Evolutionary conservation across 2,329 filamentous ascomycete genomes (phyloP), one percentile per base, ranked within the genome.

Genomic region (Verticillium tricorpus): DNA sequence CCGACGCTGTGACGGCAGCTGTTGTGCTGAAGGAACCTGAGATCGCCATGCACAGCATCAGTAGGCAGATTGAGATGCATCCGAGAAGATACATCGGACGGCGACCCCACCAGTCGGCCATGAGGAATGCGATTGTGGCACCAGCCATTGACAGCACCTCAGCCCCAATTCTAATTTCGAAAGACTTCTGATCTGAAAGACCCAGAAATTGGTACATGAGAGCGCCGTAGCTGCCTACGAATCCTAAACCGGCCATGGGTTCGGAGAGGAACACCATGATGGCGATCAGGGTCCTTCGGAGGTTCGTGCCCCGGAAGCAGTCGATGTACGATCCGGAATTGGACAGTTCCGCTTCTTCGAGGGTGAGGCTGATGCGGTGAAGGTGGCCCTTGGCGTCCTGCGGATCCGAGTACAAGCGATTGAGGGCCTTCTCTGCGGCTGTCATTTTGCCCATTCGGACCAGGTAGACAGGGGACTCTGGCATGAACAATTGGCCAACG

Each of bases 271-370:
- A 70, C 19, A 58, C 35, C 40, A 65, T 52, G 60, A 12, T 64
- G 64, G 57, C 74, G 60, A 81, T 76, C 66, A 80, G 74, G 2
- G 78, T 80, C 40, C 78, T 75, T 54, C 77, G 75, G 3, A 75
- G 72, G 66, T 83, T 77, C 12, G 74, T 74, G 31, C 80, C 80
- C 5, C 70, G 70, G 74, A 84, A 83, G 63, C 76, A 78, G 64
- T 83, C 80, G 61, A 67, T 66, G 59, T 77, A 78, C 0, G 72
- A 75, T 19, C 58, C 66, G 22, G 64, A 32, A 15, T 63, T 60
- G 11, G 56, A 31, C 17, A 35, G 28, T 28, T 69, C 68, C 12
- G 65, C 63, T 59, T 70, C 63, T 55, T 67, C 57, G 8, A 70
- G 63, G 8, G 65, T 70, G 5, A 60, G 31, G 40, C 62, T 52